A percentile compares a stretch with the other conserved stretches of the same genome.
Evolutionary conservation across 140 eudicot species (phyloP).

Genomic region (Stevia rebaudiana): DNA sequence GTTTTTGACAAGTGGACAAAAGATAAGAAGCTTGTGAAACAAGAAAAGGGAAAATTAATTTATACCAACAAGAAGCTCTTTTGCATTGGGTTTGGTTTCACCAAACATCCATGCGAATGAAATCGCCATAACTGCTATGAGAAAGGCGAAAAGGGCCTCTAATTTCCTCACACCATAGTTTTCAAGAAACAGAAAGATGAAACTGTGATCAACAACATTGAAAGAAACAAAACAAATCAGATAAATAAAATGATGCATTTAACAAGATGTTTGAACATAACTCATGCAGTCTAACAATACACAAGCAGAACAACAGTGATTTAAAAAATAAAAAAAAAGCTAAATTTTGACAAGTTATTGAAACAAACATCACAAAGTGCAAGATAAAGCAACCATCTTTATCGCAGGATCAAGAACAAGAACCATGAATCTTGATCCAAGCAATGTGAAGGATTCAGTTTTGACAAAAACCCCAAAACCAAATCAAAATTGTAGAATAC

Average conservation of each 20-base stretch:
- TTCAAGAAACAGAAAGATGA: conserved; percentile 29
- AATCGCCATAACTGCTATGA: conserved; percentile 33
- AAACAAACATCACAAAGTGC: background rate
- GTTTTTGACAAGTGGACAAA: background rate
- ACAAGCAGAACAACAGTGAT: background rate
- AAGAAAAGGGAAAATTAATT: background rate
- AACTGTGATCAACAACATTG: conserved; percentile 18
- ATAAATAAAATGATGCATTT: background rate
- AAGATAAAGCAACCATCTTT: background rate
- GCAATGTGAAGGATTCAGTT: background rate
- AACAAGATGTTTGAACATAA: background rate
- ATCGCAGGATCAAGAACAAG: background rate
- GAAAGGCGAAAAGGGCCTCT: conserved; percentile 39
- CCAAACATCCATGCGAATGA: conserved; percentile 43
- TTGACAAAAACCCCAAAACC: conserved; percentile 5
- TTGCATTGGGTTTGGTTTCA: conserved; percentile 33
- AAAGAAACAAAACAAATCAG: conserved; percentile 2
- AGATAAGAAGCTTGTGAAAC: background rate
- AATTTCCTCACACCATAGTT: conserved; percentile 27
- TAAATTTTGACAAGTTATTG: background rate
- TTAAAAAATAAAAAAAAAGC: background rate
- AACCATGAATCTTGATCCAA: background rate
- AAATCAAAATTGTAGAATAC: background rate
- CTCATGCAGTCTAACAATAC: background rate
- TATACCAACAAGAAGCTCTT: conserved; percentile 29